Base-by-base conservation (phyloP, 495 filamentous ascomycete species). In the Penicillium tannophilum region DNA sequence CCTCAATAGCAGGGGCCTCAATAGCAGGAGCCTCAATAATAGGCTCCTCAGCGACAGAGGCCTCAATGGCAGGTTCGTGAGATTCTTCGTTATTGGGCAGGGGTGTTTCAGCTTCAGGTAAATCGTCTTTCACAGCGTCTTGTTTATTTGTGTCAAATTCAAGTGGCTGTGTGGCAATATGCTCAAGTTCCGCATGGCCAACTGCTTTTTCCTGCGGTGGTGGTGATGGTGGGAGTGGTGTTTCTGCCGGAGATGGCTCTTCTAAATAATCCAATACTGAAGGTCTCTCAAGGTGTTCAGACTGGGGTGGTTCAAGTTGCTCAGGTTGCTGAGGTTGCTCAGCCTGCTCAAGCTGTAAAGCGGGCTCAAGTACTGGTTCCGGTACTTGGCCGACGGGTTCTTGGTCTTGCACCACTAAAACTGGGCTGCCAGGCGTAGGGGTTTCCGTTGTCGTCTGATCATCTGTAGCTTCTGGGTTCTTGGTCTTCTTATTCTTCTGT, bases 401-500 rank as follows among this genome's bases (percentile, higher is more conserved):
- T 61, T 65, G 64, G 33, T 64, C 65, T 62, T 65, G 64, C 55
- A 55, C 64, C 52, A 55, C 52, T 43, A 63, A 56, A 33, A 51
- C 63, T n/a, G 68, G 65, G 47, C 60, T 69, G 23, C 46, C 56
- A 67, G 64, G 66, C 59, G 56, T 54, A 54, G 69, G 54, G 44
- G 70, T 64, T 54, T 68, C 61, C 23, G 62, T 60, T 58, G 56
- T 63, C 55, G 73, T 66, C 48, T 73, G 71, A 53, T 53, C 61
- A 52, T 74, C 71, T 61, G 66, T 58, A 44, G 44, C 51, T 45
- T 75, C 76, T 55, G 74, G 72, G 53, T 54, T 65, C 69, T 76
- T 75, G 33, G 53, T 60, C 69, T 76, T 77, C 62, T 77, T 79
- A 71, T 71, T 68, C 66, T 76, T 76, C 65, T 69, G 64, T 59